Percentiles rank a stretch among this genome's conserved stretches.
These are phyloP conservation scores for Arabidopsis suecica DNA, from an alignment of 345 rosid species.

Conservation along the genomic window DNA sequence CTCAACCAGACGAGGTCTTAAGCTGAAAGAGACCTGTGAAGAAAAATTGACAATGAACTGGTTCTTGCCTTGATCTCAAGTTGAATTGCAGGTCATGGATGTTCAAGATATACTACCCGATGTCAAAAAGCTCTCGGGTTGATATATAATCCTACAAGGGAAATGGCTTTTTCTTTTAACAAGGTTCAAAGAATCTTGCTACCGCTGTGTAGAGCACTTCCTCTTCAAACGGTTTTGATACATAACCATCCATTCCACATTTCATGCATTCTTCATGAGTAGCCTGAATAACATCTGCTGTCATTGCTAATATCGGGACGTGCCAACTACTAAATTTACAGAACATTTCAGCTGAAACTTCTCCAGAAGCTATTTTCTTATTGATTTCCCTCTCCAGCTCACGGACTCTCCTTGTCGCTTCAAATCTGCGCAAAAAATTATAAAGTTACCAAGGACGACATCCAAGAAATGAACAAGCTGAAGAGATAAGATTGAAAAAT, in stretches of 20 bases:
- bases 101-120: conserved; percentile 29
- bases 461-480: conserved; percentile 3
- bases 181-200: conserved; percentile 64
- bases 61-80: conserved; percentile 23
- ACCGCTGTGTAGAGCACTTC: conserved; percentile 80
- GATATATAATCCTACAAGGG: conserved; percentile 26
- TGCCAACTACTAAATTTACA: conserved; percentile 61
- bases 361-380: conserved; percentile 58
- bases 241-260: conserved; percentile 91
- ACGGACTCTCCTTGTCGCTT: conserved; percentile 82
- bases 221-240: conserved; percentile 86
- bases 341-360: conserved; percentile 51
- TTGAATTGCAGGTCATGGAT: conserved; percentile 24
- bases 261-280: conserved; percentile 70
- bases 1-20: conserved; percentile 10
- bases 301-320: conserved; percentile 87
- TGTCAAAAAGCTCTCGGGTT: conserved; percentile 39
- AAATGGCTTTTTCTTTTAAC: conserved; percentile 42
- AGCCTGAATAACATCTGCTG: conserved; percentile 91
- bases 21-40: conserved; percentile 9
- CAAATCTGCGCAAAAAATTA: conserved; percentile 54
- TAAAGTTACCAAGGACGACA: background rate
- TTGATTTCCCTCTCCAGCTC: conserved; percentile 58
- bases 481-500: background rate
- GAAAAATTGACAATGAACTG: conserved; percentile 1